Evolutionary conservation across 75 land plant species (phyloP).

Genomic region (Sequoia sempervirens): DNA sequence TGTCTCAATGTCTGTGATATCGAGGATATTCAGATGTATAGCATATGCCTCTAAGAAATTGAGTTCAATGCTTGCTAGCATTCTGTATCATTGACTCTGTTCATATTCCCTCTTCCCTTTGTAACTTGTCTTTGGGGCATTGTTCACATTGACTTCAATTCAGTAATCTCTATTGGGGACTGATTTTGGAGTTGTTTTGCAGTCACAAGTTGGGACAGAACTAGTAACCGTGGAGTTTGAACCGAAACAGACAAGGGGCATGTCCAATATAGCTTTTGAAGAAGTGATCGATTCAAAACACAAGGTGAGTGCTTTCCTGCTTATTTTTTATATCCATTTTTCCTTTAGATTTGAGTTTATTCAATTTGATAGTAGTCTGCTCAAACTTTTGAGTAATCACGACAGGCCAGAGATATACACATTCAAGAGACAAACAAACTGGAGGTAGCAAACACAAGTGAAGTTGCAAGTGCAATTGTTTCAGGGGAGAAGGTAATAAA

Average conservation of each 20-base stretch:
- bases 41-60: not conserved
- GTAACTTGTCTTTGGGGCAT: not conserved
- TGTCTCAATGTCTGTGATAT: not conserved
- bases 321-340: not conserved
- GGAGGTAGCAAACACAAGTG: conserved; percentile 34
- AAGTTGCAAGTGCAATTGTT: conserved; percentile 28
- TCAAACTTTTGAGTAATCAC: not conserved
- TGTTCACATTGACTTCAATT: not conserved
- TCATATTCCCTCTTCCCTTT: not conserved
- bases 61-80: not conserved
- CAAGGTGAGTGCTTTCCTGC: conserved; percentile 31
- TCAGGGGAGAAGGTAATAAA: conserved; percentile 36
- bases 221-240: conserved; percentile 29
- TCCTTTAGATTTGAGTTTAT: not conserved
- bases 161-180: too few relatives aligned
- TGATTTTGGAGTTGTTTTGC: not conserved
- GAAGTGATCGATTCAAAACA: conserved; percentile 37
- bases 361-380: not conserved
- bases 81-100: not conserved
- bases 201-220: conserved; percentile 31
- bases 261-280: conserved; percentile 45
- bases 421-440: conserved; percentile 36
- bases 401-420: conserved; percentile 32
- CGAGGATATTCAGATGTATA: not conserved
- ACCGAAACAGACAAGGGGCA: conserved; percentile 20